A percentile compares a stretch with the other conserved stretches of the same genome.
phyloP scores from a whole-genome alignment of 2,329 filamentous ascomycete species.

The Catunica adiposa region DNA sequence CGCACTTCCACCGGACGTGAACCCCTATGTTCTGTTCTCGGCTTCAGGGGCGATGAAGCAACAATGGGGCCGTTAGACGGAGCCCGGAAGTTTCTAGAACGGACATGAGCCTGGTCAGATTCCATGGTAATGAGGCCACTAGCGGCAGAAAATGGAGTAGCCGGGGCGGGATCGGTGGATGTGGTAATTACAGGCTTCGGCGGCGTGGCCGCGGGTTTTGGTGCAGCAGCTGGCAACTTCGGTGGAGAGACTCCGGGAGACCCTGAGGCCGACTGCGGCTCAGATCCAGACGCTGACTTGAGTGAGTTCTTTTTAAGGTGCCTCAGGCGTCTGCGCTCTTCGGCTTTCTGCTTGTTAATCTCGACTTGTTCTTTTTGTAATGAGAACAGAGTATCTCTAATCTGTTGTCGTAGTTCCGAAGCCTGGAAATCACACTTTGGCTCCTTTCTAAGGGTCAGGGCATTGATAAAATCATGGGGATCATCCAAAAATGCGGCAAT shows the following conservation, averaged over 20 bases:
- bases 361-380: slow-evolving; percentile 30
- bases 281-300: slow-evolving; percentile 15
- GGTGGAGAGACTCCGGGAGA: neutral
- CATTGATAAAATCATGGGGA: slow-evolving; percentile 52
- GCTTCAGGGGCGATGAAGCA: neutral
- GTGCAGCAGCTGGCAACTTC: neutral
- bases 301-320: slow-evolving; percentile 20
- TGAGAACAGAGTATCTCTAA: slow-evolving; percentile 48
- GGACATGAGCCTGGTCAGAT: neutral
- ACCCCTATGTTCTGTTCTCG: too few relatives aligned
- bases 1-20: neutral
- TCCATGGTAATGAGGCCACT: neutral
- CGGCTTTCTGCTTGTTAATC: slow-evolving; percentile 19
- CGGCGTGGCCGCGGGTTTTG: slow-evolving; percentile 8
- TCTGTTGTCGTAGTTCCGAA: slow-evolving; percentile 42
- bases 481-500: slow-evolving; percentile 63
- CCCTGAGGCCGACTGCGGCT: slow-evolving; percentile 1
- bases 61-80: neutral
- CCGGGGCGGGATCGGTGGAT: neutral
- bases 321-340: slow-evolving; percentile 23
- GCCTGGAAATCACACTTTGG: slow-evolving; percentile 37
- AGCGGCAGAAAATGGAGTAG: neutral
- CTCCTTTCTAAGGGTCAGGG: slow-evolving; percentile 44
- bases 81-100: neutral
- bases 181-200: slow-evolving; percentile 1